These are phyloP conservation scores for Blastocystis sp. DNA, from an alignment of 352 stramenopile genomes.

Conservation along the genomic window DNA sequence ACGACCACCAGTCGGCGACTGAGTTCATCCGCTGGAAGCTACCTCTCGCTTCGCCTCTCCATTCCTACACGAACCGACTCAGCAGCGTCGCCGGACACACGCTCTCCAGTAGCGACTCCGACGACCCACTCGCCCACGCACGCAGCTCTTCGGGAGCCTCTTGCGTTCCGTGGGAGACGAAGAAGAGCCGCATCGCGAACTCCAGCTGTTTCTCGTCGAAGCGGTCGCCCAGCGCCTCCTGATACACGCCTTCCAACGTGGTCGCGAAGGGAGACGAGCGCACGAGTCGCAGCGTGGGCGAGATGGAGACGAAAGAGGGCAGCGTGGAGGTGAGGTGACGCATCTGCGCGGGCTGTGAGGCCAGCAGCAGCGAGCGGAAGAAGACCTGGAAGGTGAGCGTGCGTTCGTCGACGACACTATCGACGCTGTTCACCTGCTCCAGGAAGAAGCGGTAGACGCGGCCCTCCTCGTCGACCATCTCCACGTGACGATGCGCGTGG, in stretches of 20 bases:
- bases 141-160: no score
- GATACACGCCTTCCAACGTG: slow-evolving; percentile 9
- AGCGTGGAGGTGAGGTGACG: neutral
- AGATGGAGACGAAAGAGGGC: neutral
- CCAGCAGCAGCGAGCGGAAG: neutral
- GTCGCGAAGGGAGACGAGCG: neutral
- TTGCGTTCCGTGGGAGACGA: neutral
- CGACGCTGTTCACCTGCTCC: neutral
- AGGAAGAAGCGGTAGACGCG: neutral
- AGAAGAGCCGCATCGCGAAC: neutral
- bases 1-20: neutral
- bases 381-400: neutral
- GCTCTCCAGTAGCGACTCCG: neutral
- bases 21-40: slow-evolving; percentile 10
- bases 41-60: neutral
- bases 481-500: neutral
- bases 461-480: neutral
- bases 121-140: neutral
- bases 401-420: neutral
- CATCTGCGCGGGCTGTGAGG: neutral
- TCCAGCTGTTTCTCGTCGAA: slow-evolving; percentile 17
- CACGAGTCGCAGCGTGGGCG: slow-evolving; percentile 10
- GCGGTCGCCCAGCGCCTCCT: neutral
- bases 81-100: neutral
- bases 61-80: neutral